These are phyloP conservation scores for Tetrahymena thermophila DNA, from an alignment of 73 alveolate genomes.

Conservation along the genomic window DNA sequence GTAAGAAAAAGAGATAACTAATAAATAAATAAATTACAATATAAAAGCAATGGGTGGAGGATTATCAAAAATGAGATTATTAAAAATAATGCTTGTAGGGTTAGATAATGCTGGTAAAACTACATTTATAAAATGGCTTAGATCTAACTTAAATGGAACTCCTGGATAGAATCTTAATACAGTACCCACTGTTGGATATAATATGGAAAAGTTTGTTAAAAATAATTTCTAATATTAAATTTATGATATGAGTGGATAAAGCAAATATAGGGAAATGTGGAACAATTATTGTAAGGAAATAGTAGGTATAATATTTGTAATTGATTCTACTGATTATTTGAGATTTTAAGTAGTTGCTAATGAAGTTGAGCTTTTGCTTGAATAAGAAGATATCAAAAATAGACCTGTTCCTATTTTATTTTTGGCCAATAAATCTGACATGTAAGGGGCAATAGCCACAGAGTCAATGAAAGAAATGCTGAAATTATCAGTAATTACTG, in stretches of 20 bases:
- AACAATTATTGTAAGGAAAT: background rate
- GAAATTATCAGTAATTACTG: background rate
- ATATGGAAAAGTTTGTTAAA: background rate
- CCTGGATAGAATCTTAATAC: background rate
- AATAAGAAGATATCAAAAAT: background rate
- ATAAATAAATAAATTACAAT: background rate
- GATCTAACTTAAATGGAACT: background rate
- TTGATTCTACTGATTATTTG: background rate
- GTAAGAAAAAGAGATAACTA: background rate
- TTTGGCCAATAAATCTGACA: background rate
- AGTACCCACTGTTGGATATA: background rate
- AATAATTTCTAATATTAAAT: background rate
- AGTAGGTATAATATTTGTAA: background rate
- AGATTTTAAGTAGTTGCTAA: background rate
- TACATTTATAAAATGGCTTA: background rate
- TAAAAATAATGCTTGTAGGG: background rate
- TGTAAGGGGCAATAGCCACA: background rate
- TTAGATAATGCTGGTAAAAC: background rate
- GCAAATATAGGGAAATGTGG: background rate
- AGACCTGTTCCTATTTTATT: background rate
- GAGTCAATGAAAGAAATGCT: background rate
- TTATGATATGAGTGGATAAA: background rate
- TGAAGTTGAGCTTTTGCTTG: background rate
- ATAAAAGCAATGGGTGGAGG: background rate
- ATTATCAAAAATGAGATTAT: background rate